These are phyloP conservation scores for Venturia effusa DNA, from an alignment of 2,329 filamentous ascomycete species.

Conservation along the genomic window DNA sequence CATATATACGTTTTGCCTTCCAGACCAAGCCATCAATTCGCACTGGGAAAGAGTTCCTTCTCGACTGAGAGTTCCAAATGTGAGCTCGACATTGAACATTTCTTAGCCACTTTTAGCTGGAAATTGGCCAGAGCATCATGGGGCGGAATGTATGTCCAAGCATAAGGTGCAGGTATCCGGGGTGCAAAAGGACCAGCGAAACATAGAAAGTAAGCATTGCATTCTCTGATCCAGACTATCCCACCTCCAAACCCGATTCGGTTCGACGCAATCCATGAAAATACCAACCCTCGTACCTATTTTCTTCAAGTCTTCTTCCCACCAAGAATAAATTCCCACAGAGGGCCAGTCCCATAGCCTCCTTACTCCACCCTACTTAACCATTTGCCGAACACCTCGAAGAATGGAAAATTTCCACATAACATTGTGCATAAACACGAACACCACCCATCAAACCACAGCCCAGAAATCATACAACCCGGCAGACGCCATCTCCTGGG, in stretches of 20 bases:
- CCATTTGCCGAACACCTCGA: background rate
- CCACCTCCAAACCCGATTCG: background rate
- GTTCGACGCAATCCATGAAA: background rate
- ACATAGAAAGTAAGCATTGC: background rate
- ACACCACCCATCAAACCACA: background rate
- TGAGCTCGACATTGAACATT: too few relatives aligned
- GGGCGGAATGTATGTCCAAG: background rate
- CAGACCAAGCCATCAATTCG: too few relatives aligned
- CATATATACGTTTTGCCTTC: too few relatives aligned
- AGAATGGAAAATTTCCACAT: background rate
- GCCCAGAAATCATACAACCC: background rate
- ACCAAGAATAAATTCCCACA: background rate
- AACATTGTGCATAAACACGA: background rate
- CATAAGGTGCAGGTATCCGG: background rate
- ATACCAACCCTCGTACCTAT: background rate
- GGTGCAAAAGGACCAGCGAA: background rate
- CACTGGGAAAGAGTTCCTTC: too few relatives aligned
- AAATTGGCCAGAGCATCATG: too few relatives aligned
- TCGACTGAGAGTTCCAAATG: too few relatives aligned
- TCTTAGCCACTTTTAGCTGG: too few relatives aligned
- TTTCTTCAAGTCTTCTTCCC: slow-evolving; percentile 3
- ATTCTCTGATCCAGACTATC: slow-evolving; percentile 4
- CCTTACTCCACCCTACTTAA: background rate
- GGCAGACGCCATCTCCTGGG: background rate
- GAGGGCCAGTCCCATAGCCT: background rate